Percentiles rank a stretch among this genome's conserved stretches.
These are phyloP conservation scores for Penicillium paneum DNA, from an alignment of 2,329 filamentous ascomycete genomes.

Conservation along the genomic window DNA sequence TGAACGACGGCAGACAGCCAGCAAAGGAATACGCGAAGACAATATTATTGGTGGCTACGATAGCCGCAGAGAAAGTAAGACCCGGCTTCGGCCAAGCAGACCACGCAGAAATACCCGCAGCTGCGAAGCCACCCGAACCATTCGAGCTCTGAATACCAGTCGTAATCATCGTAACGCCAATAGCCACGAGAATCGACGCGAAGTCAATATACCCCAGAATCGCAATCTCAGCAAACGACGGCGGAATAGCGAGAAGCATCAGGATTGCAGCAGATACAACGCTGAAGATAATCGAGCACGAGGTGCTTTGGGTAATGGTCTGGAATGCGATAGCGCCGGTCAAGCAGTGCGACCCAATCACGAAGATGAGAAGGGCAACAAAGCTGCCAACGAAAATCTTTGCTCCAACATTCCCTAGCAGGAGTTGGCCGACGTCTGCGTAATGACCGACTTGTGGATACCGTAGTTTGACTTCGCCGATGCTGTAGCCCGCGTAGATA, in stretches of 20 bases:
- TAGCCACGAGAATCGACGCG: slow-evolving; percentile 30
- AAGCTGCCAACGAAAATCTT: slow-evolving; percentile 8
- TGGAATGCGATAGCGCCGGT: slow-evolving; percentile 5
- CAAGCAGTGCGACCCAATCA: slow-evolving; percentile 7
- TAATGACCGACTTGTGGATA: slow-evolving; percentile 7
- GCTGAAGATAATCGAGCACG: slow-evolving; percentile 3
- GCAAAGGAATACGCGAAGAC: slow-evolving; percentile 7
- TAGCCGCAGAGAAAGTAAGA: slow-evolving; percentile 5
- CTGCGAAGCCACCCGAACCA: slow-evolving; percentile 16
- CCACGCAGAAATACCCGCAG: slow-evolving; percentile 5
- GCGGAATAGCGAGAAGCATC: slow-evolving; percentile 28
- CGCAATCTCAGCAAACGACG: slow-evolving; percentile 32
- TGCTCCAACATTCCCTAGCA: neutral
- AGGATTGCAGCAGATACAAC: slow-evolving; percentile 16
- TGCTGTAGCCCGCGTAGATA: slow-evolving; percentile 5
- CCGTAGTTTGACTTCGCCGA: slow-evolving; percentile 3
- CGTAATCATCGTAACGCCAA: slow-evolving; percentile 31
- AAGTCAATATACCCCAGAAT: slow-evolving; percentile 35
- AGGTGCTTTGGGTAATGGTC: slow-evolving; percentile 1
- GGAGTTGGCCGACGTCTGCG: slow-evolving; percentile 3
- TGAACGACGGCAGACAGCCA: slow-evolving; percentile 3
- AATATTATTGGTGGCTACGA: slow-evolving; percentile 7
- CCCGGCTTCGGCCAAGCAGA: slow-evolving; percentile 10
- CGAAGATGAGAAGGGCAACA: slow-evolving; percentile 6
- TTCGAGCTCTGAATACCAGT: slow-evolving; percentile 25